These are phyloP conservation scores for Silene coronaria DNA, from an alignment of 179 eudicot genomes.

Conservation along the genomic window DNA sequence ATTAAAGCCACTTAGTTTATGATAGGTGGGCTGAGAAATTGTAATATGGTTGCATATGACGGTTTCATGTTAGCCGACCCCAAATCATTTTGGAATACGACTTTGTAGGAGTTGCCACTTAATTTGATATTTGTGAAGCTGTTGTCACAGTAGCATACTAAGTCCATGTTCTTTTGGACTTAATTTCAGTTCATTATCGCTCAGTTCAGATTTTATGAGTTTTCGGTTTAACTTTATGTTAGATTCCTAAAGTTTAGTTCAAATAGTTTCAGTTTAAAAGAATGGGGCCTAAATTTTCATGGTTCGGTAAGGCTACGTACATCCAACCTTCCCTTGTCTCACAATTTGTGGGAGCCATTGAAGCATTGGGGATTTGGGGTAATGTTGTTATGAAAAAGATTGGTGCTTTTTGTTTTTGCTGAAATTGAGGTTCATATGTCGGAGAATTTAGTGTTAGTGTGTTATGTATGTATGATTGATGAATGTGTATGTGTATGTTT, in stretches of 20 bases:
- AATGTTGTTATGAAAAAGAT: too few species aligned
- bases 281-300: neutral
- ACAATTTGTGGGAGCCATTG: too few species aligned
- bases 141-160: too few species aligned
- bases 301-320: too few species aligned
- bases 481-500: conserved; percentile 11
- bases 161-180: too few species aligned
- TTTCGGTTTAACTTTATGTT: too few species aligned
- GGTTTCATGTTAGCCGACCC: conserved; percentile 1
- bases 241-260: too few species aligned
- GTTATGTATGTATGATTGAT: neutral
- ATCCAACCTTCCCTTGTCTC: too few species aligned
- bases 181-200: too few species aligned
- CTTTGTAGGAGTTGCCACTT: neutral
- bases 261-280: neutral
- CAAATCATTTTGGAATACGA: neutral
- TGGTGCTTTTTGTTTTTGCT: neutral
- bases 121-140: neutral
- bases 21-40: neutral
- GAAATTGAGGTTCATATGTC: neutral
- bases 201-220: too few species aligned
- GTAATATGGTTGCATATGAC: neutral
- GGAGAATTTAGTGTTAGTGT: neutral
- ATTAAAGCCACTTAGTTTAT: neutral
- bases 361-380: too few species aligned